Conservation (phyloP, 176 grass and related monocot genomes). For the Ensete ventricosum region DNA sequence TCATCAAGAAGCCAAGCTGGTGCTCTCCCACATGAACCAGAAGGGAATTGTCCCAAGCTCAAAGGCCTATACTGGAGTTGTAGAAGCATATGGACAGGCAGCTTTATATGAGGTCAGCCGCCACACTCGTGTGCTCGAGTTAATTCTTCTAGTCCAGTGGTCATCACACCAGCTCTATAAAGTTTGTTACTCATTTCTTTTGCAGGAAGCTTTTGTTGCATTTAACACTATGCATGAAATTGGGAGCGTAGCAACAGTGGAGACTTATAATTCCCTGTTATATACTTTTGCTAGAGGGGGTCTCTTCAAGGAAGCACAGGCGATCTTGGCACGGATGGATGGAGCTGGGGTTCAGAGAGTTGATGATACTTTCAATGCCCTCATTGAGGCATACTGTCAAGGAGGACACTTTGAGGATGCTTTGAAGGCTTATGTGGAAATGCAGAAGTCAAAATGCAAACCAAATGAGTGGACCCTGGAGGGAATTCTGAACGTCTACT, state of each 20-base stretch:
- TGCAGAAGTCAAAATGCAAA: slow-evolving; percentile 83
- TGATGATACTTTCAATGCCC: slow-evolving; percentile 65
- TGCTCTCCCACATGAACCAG: slow-evolving; percentile 56
- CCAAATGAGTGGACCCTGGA: slow-evolving; percentile 77
- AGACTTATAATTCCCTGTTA: slow-evolving; percentile 75
- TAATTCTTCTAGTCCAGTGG: background rate
- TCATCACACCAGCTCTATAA: background rate
- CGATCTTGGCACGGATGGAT: slow-evolving; percentile 65
- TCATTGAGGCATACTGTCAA: slow-evolving; percentile 78
- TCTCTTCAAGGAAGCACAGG: slow-evolving; percentile 66
- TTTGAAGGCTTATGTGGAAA: slow-evolving; percentile 74
- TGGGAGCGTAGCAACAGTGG: slow-evolving; percentile 58
- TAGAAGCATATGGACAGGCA: slow-evolving; percentile 78
- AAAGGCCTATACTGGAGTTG: slow-evolving; percentile 74
- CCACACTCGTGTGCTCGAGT: background rate
- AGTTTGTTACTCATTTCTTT: slow-evolving; percentile 12
- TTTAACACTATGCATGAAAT: slow-evolving; percentile 96
- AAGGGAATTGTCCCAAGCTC: slow-evolving; percentile 73
- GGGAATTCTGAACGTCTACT: slow-evolving; percentile 74
- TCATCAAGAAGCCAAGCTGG: slow-evolving; percentile 76
- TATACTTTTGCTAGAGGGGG: slow-evolving; percentile 69
- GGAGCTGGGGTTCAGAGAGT: slow-evolving; percentile 67
- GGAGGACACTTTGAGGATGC: slow-evolving; percentile 68
- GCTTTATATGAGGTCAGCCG: slow-evolving; percentile 70
- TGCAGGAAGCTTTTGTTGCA: slow-evolving; percentile 88